Conservation (phyloP, 306 rosid genomes). For the Trifolium fragiferum region DNA sequence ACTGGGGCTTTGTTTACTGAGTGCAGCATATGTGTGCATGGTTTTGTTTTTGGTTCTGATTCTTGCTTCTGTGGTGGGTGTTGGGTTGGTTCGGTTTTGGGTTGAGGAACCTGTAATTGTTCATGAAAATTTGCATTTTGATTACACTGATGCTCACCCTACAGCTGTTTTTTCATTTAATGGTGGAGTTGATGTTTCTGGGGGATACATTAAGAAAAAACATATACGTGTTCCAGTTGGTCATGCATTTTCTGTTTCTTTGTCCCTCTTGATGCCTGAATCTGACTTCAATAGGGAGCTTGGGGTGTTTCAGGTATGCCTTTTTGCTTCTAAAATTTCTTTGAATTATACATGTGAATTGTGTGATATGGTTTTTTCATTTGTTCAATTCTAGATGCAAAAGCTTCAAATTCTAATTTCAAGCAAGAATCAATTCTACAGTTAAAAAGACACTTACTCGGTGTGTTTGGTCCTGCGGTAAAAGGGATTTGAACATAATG, state of each 20-base stretch:
- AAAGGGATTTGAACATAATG: too few relatives aligned
- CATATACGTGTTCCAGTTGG: conserved; percentile 65
- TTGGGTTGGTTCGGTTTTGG: conserved; percentile 59
- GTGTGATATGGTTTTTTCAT: not conserved
- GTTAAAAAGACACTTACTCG: too few relatives aligned
- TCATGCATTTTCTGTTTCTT: conserved; percentile 60
- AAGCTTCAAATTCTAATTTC: not conserved
- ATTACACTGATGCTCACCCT: conserved; percentile 71
- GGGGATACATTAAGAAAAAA: conserved; percentile 38
- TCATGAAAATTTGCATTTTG: conserved; percentile 63
- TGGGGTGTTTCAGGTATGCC: conserved; percentile 87
- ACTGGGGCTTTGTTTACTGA: conserved; percentile 56
- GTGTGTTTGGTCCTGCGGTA: too few relatives aligned
- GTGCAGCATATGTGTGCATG: conserved; percentile 64
- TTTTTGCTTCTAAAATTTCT: not conserved
- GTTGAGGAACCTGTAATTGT: conserved; percentile 71
- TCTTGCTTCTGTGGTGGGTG: conserved; percentile 55
- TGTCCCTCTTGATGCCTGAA: conserved; percentile 77
- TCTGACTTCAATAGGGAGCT: conserved; percentile 71
- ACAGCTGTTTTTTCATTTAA: conserved; percentile 54
- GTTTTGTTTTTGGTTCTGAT: conserved; percentile 50
- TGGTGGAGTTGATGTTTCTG: conserved; percentile 24
- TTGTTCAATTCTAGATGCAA: not conserved
- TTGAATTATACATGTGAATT: not conserved
- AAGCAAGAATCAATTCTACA: not conserved